Evolutionary conservation across 2,329 filamentous ascomycete species (phyloP).

Genomic region (Alternaria brassicicola): DNA sequence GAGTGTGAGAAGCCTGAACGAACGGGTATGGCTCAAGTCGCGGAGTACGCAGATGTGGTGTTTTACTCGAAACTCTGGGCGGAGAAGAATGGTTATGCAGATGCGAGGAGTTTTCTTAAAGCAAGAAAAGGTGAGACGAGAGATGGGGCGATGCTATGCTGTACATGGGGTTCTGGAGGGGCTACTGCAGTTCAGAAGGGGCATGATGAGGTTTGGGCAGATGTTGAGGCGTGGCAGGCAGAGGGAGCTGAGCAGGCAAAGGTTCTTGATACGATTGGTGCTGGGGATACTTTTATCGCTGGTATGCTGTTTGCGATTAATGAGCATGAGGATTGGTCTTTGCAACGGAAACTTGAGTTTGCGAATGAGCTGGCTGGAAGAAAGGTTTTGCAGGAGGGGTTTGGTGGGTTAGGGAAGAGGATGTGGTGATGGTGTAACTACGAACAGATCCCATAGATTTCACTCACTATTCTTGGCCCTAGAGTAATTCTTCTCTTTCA

Average conservation of each 20-base stretch:
- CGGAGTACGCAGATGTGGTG: conserved; percentile 69
- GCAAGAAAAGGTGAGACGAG: conserved; percentile 27
- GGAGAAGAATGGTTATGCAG: conserved; percentile 46
- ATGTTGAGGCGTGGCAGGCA: conserved; percentile 18
- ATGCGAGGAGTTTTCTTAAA: conserved; percentile 43
- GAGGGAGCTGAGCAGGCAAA: background rate
- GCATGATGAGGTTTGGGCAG: background rate
- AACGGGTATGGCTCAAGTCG: conserved; percentile 64
- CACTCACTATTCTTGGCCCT: no score
- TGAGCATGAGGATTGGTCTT: conserved; percentile 59
- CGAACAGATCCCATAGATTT: no score
- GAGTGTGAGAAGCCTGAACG: conserved; percentile 75
- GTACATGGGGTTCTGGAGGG: conserved; percentile 65
- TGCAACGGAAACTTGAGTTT: conserved; percentile 60
- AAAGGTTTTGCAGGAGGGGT: conserved; percentile 72
- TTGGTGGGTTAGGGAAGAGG: conserved; percentile 45
- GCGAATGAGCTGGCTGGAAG: conserved; percentile 70
- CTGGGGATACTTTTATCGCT: conserved; percentile 77
- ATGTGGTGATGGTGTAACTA: background rate
- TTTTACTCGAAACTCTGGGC: conserved; percentile 77
- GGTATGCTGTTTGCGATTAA: conserved; percentile 69
- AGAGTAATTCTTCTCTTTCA: no score
- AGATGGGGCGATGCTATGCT: conserved; percentile 57
- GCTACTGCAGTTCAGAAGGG: conserved; percentile 55
- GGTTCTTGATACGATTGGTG: conserved; percentile 67